Evolutionary conservation across 495 filamentous ascomycete genomes (phyloP).

Genomic region (Hypoxylon crocopeplum): DNA sequence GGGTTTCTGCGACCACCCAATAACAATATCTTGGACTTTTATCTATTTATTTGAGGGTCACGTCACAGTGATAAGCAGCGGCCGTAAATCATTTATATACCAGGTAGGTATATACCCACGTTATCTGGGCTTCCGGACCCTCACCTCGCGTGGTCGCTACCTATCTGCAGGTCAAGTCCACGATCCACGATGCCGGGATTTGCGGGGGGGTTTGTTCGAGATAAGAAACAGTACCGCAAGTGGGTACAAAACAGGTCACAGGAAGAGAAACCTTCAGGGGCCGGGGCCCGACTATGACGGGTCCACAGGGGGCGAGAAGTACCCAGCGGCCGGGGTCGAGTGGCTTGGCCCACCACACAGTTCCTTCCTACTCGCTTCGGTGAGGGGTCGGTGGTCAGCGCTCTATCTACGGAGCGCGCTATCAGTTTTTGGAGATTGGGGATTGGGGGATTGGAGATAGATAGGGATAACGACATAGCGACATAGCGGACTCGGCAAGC

Average conservation of each 20-base stretch:
- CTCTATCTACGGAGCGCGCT: not conserved
- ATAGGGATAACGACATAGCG: not conserved
- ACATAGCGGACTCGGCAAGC: not conserved
- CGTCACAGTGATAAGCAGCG: constrained; percentile 8
- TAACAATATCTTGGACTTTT: too few species aligned
- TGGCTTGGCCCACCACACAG: not conserved
- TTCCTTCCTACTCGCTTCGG: constrained; percentile 8
- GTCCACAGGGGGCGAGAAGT: not conserved
- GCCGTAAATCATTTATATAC: constrained; percentile 16
- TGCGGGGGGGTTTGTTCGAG: constrained; percentile 15
- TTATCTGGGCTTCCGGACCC: constrained; percentile 6
- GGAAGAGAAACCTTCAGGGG: constrained; percentile 1
- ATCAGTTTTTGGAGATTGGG: constrained; percentile 9
- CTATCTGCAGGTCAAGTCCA: constrained; percentile 14
- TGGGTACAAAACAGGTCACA: not conserved
- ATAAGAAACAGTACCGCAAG: constrained; percentile 11
- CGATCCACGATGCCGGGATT: constrained; percentile 29
- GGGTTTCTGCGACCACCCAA: too few species aligned
- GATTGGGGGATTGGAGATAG: constrained; percentile 12
- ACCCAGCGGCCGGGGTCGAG: not conserved
- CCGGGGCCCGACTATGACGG: not conserved
- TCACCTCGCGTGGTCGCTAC: not conserved
- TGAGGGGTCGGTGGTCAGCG: not conserved
- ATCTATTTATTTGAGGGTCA: not conserved
- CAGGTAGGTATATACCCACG: not conserved